Percentiles rank a stretch among this genome's conserved stretches.
Evolutionary conservation across 2,329 filamentous ascomycete species (phyloP).

Genomic region (Colletotrichum sp.): DNA sequence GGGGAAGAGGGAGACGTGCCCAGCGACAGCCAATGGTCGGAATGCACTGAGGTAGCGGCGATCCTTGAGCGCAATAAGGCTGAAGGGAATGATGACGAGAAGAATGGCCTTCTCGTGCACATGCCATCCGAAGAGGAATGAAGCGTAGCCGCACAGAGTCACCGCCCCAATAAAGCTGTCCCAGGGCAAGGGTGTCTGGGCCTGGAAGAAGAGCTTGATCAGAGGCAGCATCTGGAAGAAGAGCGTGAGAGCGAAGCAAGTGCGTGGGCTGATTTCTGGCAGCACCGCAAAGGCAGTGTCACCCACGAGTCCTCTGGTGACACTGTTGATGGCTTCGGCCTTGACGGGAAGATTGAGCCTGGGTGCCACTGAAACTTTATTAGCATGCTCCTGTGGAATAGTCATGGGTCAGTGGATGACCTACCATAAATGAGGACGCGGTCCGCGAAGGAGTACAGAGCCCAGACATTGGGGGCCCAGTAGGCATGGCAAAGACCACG

Average conservation of each 20-base stretch:
- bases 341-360: slow-evolving; percentile 78
- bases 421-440: slow-evolving; percentile 80
- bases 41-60: slow-evolving; percentile 91
- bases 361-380: slow-evolving; percentile 70
- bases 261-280: slow-evolving; percentile 80
- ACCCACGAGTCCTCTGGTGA: slow-evolving; percentile 90
- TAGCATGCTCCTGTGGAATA: slow-evolving; percentile 27
- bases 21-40: slow-evolving; percentile 87
- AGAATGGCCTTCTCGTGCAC: slow-evolving; percentile 98
- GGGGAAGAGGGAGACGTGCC: slow-evolving; percentile 94
- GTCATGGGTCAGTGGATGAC: slow-evolving; percentile 29
- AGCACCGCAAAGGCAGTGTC: slow-evolving; percentile 94
- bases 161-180: slow-evolving; percentile 88
- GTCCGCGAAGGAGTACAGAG: slow-evolving; percentile 92
- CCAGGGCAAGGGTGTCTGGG: slow-evolving; percentile 71
- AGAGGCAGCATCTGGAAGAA: slow-evolving; percentile 82
- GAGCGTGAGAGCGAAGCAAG: slow-evolving; percentile 84
- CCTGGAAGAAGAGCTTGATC: slow-evolving; percentile 76
- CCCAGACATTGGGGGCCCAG: slow-evolving; percentile 98
- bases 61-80: slow-evolving; percentile 87
- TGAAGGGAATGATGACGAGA: slow-evolving; percentile 93
- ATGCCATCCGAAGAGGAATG: slow-evolving; percentile 98
- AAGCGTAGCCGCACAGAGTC: slow-evolving; percentile 93
- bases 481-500: slow-evolving; percentile 95
- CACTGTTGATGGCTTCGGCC: slow-evolving; percentile 78